A percentile compares a stretch with the other conserved stretches of the same genome.
Conservation (phyloP, 2,329 filamentous ascomycete genomes). For the Apiospora arundinis region DNA sequence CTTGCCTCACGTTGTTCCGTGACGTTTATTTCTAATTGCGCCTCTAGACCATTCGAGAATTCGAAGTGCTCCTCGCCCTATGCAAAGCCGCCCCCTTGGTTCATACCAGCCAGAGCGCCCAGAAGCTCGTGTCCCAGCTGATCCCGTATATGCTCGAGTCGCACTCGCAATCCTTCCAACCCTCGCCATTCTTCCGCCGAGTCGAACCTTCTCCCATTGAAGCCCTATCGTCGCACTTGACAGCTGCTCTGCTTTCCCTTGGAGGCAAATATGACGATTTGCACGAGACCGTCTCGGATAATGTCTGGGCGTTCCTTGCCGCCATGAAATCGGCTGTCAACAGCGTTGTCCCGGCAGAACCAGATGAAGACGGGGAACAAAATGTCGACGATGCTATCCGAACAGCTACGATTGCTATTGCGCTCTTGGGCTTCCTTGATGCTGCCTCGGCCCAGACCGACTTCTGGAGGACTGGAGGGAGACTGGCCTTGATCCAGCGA, state of each 20-base stretch:
- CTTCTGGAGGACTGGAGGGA: constrained; percentile 81
- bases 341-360: constrained; percentile 57
- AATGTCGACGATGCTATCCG: constrained; percentile 71
- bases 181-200: constrained; percentile 82
- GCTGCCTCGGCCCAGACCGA: constrained; percentile 78
- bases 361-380: constrained; percentile 61
- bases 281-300: constrained; percentile 68
- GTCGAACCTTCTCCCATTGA: constrained; percentile 92
- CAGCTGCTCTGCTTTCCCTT: constrained; percentile 80
- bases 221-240: constrained; percentile 78
- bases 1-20: constrained; percentile 17
- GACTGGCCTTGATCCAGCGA: constrained; percentile 74
- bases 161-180: constrained; percentile 76
- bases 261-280: constrained; percentile 76
- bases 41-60: constrained; percentile 79
- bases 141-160: constrained; percentile 86
- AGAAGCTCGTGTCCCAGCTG: constrained; percentile 79
- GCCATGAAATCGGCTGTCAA: constrained; percentile 71
- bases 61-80: constrained; percentile 88
- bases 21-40: constrained; percentile 12
- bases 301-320: constrained; percentile 74
- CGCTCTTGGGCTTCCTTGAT: constrained; percentile 88
- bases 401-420: constrained; percentile 79
- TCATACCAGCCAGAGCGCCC: constrained; percentile 72
- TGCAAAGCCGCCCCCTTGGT: constrained; percentile 88